These are phyloP conservation scores for Alternaria viburni DNA, from an alignment of 2,329 filamentous ascomycete species.

Conservation along the genomic window DNA sequence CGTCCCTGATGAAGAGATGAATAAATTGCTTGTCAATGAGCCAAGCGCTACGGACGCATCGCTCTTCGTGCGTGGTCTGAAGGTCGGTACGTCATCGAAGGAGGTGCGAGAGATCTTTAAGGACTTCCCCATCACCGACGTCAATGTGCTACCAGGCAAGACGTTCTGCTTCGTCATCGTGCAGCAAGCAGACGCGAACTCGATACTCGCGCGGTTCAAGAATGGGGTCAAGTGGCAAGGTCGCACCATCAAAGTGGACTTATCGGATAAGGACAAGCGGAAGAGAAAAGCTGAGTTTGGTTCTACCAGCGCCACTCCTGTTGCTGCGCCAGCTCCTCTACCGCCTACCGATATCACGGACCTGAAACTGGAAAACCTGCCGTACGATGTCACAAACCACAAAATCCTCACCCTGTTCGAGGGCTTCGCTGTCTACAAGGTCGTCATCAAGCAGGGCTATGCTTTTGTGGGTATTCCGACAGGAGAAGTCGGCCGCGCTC, in stretches of 20 bases:
- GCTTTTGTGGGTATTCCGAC: not conserved
- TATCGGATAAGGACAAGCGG: not conserved
- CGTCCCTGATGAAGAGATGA: not conserved
- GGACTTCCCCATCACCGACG: not conserved
- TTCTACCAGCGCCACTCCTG: accelerated
- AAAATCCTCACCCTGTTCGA: not conserved
- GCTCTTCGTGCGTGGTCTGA: not conserved
- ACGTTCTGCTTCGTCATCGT: not conserved
- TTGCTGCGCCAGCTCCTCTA: not conserved
- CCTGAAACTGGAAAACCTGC: not conserved
- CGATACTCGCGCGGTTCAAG: not conserved
- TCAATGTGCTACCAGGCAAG: not conserved
- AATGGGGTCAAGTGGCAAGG: not conserved
- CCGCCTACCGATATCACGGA: not conserved
- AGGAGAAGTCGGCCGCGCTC: not conserved
- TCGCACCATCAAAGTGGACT: not conserved
- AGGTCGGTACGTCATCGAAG: not conserved
- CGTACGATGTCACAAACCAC: not conserved
- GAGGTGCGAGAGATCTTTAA: not conserved
- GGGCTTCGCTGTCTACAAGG: not conserved
- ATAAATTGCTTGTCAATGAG: not conserved
- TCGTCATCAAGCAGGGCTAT: not conserved
- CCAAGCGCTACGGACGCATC: not conserved
- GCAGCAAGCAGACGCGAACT: not conserved
- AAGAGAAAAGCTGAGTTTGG: not conserved